Conservation (phyloP, 1,284 basidiomycete genomes). For the Malassezia sympodialis region DNA sequence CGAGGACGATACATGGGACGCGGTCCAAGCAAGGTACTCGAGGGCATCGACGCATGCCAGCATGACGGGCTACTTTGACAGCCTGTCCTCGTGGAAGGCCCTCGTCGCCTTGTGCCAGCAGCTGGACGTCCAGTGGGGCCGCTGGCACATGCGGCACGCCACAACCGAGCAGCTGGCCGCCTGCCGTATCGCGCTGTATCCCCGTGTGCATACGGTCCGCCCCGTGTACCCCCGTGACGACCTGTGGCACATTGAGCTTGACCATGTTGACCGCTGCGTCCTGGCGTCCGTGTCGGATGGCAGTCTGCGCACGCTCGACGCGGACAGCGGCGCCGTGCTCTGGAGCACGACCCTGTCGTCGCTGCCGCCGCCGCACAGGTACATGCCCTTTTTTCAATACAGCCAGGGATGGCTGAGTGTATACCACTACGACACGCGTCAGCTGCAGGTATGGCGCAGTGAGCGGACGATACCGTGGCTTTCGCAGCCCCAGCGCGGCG, state of each 20-base stretch:
- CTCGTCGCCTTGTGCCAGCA: background rate
- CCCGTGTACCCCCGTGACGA: background rate
- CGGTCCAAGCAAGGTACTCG: too few relatives aligned
- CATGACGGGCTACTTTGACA: background rate
- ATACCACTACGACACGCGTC: background rate
- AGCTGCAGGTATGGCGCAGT: background rate
- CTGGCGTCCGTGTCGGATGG: background rate
- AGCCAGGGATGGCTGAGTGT: background rate
- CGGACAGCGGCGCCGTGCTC: background rate
- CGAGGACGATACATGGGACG: too few relatives aligned
- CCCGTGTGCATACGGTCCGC: background rate
- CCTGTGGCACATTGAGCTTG: background rate
- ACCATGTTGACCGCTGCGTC: background rate
- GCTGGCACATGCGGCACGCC: background rate
- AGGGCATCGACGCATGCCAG: too few relatives aligned
- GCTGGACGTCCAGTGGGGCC: background rate
- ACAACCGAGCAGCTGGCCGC: background rate
- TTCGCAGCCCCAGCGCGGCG: background rate
- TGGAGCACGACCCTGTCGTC: background rate
- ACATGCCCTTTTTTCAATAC: background rate
- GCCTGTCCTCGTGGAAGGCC: background rate
- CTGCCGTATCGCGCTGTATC: background rate
- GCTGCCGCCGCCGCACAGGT: background rate
- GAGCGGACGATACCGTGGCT: background rate
- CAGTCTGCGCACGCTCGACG: background rate